Evolutionary conservation across 495 filamentous ascomycete genomes (phyloP).

Genomic region (Ramalina peruviana): DNA sequence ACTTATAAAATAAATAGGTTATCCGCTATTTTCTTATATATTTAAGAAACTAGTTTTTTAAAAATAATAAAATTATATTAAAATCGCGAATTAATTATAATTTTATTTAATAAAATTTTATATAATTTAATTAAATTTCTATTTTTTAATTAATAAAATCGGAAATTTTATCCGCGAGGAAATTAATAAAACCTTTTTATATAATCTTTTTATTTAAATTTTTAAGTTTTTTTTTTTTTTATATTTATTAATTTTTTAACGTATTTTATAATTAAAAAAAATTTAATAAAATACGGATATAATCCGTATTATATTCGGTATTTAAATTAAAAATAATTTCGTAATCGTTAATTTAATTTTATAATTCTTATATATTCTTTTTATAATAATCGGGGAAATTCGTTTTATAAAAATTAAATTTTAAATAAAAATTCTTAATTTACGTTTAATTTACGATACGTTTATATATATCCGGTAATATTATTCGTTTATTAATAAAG

Average conservation of each 20-base stretch:
- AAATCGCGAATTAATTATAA: not conserved
- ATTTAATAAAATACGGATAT: not conserved
- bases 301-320: not conserved
- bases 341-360: not conserved
- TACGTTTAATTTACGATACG: not conserved
- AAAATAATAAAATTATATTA: not conserved
- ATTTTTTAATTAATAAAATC: no score
- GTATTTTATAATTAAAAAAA: not conserved
- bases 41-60: not conserved
- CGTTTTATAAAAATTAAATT: not conserved
- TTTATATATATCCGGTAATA: not conserved
- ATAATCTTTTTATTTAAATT: no score
- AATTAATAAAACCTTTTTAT: no score
- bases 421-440: not conserved
- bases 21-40: not conserved
- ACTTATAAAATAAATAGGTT: not conserved
- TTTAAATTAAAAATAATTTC: not conserved
- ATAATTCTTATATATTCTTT: not conserved
- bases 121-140: not conserved
- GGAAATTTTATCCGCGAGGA: no score
- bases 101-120: not conserved
- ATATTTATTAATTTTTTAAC: no score
- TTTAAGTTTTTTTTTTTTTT: no score
- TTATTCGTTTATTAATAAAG: not conserved
- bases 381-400: no score